Percentiles rank a stretch among this genome's conserved stretches.
Evolutionary conservation across 371 early-diverging fungal genomes (phyloP).

Genomic region (Mucor sp.): DNA sequence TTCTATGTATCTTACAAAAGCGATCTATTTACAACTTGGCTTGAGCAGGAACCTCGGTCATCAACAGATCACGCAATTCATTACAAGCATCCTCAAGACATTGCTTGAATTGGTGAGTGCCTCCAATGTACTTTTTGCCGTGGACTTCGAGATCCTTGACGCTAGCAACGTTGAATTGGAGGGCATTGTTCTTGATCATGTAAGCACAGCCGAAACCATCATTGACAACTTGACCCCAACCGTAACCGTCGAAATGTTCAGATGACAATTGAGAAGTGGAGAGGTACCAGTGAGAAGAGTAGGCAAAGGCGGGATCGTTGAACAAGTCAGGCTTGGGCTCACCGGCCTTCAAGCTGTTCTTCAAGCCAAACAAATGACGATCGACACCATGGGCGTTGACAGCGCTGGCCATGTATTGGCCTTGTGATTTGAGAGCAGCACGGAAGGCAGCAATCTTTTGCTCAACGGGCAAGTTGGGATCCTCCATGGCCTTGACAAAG

Average conservation of each 20-base stretch:
- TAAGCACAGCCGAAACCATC: slow-evolving; percentile 96
- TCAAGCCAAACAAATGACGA: slow-evolving; percentile 83
- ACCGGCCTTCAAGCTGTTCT: slow-evolving; percentile 56
- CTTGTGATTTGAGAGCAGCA: slow-evolving; percentile 77
- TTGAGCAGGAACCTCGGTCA: slow-evolving; percentile 46
- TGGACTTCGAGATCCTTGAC: slow-evolving; percentile 54
- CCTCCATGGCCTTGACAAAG: slow-evolving; percentile 88
- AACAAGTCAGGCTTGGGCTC: slow-evolving; percentile 86
- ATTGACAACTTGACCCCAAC: slow-evolving; percentile 97
- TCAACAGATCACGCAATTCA: slow-evolving; percentile 77
- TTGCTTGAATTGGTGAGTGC: slow-evolving; percentile 58
- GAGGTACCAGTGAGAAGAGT: slow-evolving; percentile 90
- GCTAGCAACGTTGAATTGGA: slow-evolving; percentile 88
- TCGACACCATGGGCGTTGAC: slow-evolving; percentile 89
- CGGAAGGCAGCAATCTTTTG: slow-evolving; percentile 72
- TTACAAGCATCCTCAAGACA: slow-evolving; percentile 62
- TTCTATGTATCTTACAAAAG: slow-evolving; percentile 7
- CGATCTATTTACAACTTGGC: slow-evolving; percentile 46
- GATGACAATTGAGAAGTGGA: slow-evolving; percentile 92
- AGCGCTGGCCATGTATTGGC: slow-evolving; percentile 78
- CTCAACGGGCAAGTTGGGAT: slow-evolving; percentile 50
- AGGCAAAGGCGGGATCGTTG: slow-evolving; percentile 77
- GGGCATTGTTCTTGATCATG: slow-evolving; percentile 83
- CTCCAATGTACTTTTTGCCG: slow-evolving; percentile 41
- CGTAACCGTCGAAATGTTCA: slow-evolving; percentile 90